Evolutionary conservation across 495 filamentous ascomycete species (phyloP).

Genomic region (Oleoguttula mirabilis): DNA sequence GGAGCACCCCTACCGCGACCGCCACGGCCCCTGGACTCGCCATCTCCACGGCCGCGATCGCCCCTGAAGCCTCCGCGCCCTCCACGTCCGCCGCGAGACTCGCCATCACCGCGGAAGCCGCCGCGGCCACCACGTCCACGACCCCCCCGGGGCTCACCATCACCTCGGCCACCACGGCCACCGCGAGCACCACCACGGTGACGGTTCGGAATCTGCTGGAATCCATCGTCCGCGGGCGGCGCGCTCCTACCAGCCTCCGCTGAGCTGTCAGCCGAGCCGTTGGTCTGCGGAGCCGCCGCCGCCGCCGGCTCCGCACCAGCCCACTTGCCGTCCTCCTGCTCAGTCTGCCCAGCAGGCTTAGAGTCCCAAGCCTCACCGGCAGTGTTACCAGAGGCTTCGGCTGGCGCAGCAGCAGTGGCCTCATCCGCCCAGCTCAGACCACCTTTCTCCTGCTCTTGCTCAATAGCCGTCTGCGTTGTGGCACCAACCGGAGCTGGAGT

Average conservation of each 20-base stretch:
- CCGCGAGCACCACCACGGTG: slow-evolving; percentile 36
- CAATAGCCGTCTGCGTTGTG: neutral
- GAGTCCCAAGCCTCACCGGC: slow-evolving; percentile 16
- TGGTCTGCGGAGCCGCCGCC: slow-evolving; percentile 46
- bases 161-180: slow-evolving; percentile 22
- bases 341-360: slow-evolving; percentile 7
- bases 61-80: slow-evolving; percentile 32
- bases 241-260: too few species aligned
- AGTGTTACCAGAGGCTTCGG: neutral
- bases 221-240: slow-evolving; percentile 36
- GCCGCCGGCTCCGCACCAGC: slow-evolving; percentile 13
- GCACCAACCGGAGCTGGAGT: slow-evolving; percentile 30
- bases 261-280: slow-evolving; percentile 56
- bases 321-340: neutral
- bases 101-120: slow-evolving; percentile 12
- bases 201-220: slow-evolving; percentile 45
- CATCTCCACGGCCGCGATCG: slow-evolving; percentile 7
- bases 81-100: slow-evolving; percentile 10
- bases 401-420: slow-evolving; percentile 1
- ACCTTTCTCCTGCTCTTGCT: slow-evolving; percentile 3
- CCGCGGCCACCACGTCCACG: slow-evolving; percentile 20
- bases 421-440: slow-evolving; percentile 22
- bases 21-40: neutral
- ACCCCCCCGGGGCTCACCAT: slow-evolving; percentile 22
- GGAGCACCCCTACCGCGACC: slow-evolving; percentile 1